Conservation (phyloP, 495 filamentous ascomycete genomes). For the Talaromyces liani region DNA sequence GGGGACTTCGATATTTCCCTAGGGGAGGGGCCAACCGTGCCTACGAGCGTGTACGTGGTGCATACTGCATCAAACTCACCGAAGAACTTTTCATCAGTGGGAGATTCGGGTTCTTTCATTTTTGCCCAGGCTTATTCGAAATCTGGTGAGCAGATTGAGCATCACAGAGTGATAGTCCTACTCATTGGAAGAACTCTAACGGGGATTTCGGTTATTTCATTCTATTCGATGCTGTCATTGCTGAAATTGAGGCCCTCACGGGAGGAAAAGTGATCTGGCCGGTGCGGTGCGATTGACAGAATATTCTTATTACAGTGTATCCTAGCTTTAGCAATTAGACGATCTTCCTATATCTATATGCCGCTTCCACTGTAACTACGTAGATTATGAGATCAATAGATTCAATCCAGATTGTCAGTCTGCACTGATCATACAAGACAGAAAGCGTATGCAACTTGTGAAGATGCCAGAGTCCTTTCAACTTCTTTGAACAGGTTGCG, state of each 20-base stretch:
- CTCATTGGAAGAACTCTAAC: not conserved
- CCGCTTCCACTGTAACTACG: too few species aligned
- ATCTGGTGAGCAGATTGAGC: not conserved
- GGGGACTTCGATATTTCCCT: not conserved
- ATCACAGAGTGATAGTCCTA: not conserved
- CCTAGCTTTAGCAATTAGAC: too few species aligned
- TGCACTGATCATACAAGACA: too few species aligned
- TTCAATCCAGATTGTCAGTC: too few species aligned
- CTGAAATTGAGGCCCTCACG: not conserved
- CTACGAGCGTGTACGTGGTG: not conserved
- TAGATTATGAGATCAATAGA: too few species aligned
- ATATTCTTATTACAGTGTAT: too few species aligned
- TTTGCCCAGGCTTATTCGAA: not conserved
- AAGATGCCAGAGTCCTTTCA: too few species aligned
- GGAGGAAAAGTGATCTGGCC: constrained; percentile 1
- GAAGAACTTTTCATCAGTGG: not conserved
- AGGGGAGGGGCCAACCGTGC: not conserved
- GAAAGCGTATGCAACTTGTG: too few species aligned
- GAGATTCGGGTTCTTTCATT: not conserved
- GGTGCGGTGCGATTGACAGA: not conserved
- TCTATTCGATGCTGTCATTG: not conserved
- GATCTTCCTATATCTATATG: too few species aligned
- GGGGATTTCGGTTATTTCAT: not conserved
- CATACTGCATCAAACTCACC: not conserved
- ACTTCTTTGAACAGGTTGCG: too few species aligned